Conservation (phyloP, 495 filamentous ascomycete genomes). For the Daldinia caldariorum region DNA sequence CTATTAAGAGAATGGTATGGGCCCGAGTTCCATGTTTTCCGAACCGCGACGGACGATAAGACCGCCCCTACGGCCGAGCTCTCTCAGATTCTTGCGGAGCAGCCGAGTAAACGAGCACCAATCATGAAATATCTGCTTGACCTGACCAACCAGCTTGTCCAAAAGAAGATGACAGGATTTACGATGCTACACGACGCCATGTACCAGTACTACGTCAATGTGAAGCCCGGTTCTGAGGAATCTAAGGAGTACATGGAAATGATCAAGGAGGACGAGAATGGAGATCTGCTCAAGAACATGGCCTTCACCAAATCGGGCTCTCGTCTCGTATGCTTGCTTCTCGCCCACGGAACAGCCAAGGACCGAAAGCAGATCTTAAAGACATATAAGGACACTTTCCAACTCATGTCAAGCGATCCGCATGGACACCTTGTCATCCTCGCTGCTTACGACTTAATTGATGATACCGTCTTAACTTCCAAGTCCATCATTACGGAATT, state of each 20-base stretch:
- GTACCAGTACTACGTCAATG: constrained; percentile 92
- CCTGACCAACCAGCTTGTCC: constrained; percentile 86
- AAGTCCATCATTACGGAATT: constrained; percentile 88
- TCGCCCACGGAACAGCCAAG: constrained; percentile 88
- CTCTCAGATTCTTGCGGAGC: constrained; percentile 72
- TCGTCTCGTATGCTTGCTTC: constrained; percentile 77
- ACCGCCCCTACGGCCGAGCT: constrained; percentile 63
- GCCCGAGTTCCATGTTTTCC: constrained; percentile 88
- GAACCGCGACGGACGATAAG: constrained; percentile 61
- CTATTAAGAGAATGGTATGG: constrained; percentile 97
- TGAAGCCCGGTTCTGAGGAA: constrained; percentile 77
- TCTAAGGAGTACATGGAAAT: constrained; percentile 88
- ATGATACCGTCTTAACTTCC: constrained; percentile 88
- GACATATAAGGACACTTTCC: constrained; percentile 84
- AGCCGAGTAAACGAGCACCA: constrained; percentile 84
- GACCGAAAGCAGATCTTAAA: constrained; percentile 89
- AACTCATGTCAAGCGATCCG: constrained; percentile 79
- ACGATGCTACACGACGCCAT: constrained; percentile 97
- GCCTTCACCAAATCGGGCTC: constrained; percentile 93
- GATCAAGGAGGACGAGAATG: constrained; percentile 87
- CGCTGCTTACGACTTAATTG: constrained; percentile 86
- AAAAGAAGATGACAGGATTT: constrained; percentile 95
- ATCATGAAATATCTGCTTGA: constrained; percentile 86
- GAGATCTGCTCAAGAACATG: constrained; percentile 90
- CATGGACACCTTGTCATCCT: constrained; percentile 84